Evolutionary conservation across 306 rosid species (phyloP), one percentile per base, ranked within the genome.

Genomic region (Sphenostylis stenocarpa): DNA sequence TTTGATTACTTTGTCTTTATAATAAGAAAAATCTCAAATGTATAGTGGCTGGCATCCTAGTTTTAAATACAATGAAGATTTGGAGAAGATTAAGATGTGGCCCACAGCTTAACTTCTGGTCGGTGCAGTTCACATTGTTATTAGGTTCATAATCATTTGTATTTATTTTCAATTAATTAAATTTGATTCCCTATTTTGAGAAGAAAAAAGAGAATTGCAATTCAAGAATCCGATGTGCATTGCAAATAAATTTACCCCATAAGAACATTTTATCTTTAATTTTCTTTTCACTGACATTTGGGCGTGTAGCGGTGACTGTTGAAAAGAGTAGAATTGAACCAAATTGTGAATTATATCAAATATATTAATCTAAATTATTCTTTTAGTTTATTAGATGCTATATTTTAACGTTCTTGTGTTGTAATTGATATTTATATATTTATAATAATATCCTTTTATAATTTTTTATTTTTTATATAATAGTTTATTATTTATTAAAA

Each of bases 11-110:
- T 20, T 29, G 12, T 44, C 63, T 33, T 57, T 69, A 4, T 31
- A 14, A 33, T 78, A 58, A 60, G 5, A 70, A 70, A 12, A 60
- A 60, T 48, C 53, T n/a, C 8, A 33, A 53, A 28, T 20, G 41
- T 1, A 38, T 12, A 52, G 53, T 26, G 36, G 57, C 47, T 71
- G 77, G 73, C 77, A 79, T 41, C 28, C 3, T 8, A 41, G 14
- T 57, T 41, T 70, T 11, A 36, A 34, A 66, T 66, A 48, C 10
- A 60, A 23, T 60, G 33, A 71, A 69, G 70, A 70, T 70, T 70
- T 24, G 52, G 60, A 24, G 45, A 23, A 4, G 28, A 62, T 58
- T n/a, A 69, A 21, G 26, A 36, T 56, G 63, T 44, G 70, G 76
- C 31, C 82, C 76, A 48, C 70, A 8, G 7, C 58, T 29, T 14